Evolutionary conservation across 2,329 filamentous ascomycete species (phyloP), one percentile per base, ranked within the genome.

Genomic region (Diplodia mutila): DNA sequence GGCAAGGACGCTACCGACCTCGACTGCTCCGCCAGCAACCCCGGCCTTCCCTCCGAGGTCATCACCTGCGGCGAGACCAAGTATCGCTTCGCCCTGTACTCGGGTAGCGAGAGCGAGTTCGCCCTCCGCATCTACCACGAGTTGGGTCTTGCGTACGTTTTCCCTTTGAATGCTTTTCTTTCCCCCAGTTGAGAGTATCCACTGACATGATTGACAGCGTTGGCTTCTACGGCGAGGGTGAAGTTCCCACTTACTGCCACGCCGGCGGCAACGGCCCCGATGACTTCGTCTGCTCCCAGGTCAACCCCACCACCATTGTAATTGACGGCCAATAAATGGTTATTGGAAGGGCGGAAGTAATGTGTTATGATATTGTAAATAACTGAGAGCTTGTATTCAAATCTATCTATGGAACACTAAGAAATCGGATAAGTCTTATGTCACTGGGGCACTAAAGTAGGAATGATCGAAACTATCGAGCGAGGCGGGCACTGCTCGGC

Each of bases 61-160:
- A 39, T 34, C 55, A 55, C 34, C n/a, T 67, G 66, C 66, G 57
- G 66, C 37, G 48, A 32, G 48, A 34, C 46, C 48, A 54, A 67
- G 66, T 67, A 67, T 57, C 27, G 48, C 7, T 67, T 67, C 57
- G 49, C 52, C 2, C 18, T 67, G 21, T 21, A 51, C 21, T 1
- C n/a, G 1, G 66, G 66, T 49, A 9, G 11, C 46, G 48, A 37
- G 46, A 34, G 48, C 5, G 55, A 67, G 23, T 67, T 46, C 46
- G 59, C n/a, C 16, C 66, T 67, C 34, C n/a, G 23, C 21, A 14
- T 67, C 23, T 67, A 61, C 57, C 55, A 67, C 55, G 55, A 67
- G 54, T 23, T 49, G 23, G 66, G 66, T 7, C 25, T 48, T 57
- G 52, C 64, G 64, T 66, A 57, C 51, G 64, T 57, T 25, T 34